These are phyloP conservation scores for Fragaria nilgerrensis DNA, from an alignment of 306 rosid species.

Conservation along the genomic window DNA sequence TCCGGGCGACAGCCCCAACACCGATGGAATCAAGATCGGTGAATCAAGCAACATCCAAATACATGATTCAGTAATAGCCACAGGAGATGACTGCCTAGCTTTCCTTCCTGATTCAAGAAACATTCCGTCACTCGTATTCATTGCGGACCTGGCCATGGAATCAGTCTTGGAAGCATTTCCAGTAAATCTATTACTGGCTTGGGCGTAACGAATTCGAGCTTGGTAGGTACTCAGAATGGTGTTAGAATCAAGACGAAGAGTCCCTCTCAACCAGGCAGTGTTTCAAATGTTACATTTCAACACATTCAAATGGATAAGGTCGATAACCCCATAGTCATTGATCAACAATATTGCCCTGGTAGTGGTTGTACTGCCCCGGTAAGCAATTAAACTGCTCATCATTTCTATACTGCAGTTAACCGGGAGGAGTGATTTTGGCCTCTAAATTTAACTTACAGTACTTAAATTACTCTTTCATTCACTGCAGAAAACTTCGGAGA, in stretches of 20 bases:
- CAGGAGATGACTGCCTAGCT: slow-evolving; percentile 39
- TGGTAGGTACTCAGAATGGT: slow-evolving; percentile 36
- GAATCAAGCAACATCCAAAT: not conserved
- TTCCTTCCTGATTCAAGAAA: slow-evolving; percentile 13
- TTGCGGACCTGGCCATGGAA: slow-evolving; percentile 46
- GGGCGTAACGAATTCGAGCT: slow-evolving; percentile 8
- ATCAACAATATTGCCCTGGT: slow-evolving; percentile 37
- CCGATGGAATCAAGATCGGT: slow-evolving; percentile 26
- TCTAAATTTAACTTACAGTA: not conserved
- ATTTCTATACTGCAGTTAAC: not conserved
- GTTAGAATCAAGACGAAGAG: slow-evolving; percentile 40
- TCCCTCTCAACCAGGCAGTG: slow-evolving; percentile 1
- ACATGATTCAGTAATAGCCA: slow-evolving; percentile 8
- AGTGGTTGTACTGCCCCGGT: slow-evolving; percentile 15
- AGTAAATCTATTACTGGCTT: not conserved
- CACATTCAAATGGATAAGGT: slow-evolving; percentile 20
- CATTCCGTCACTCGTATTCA: slow-evolving; percentile 1
- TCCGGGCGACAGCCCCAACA: slow-evolving; percentile 30
- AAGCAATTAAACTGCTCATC: not conserved
- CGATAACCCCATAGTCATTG: slow-evolving; percentile 36
- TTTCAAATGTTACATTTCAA: slow-evolving; percentile 16
- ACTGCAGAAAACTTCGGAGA: slow-evolving; percentile 11
- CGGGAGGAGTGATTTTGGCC: not conserved
- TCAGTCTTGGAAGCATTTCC: slow-evolving; percentile 41
- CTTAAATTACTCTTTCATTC: not conserved